Base-by-base conservation (phyloP, 768 basidiomycete genomes). In the Tylopilus felleus region DNA sequence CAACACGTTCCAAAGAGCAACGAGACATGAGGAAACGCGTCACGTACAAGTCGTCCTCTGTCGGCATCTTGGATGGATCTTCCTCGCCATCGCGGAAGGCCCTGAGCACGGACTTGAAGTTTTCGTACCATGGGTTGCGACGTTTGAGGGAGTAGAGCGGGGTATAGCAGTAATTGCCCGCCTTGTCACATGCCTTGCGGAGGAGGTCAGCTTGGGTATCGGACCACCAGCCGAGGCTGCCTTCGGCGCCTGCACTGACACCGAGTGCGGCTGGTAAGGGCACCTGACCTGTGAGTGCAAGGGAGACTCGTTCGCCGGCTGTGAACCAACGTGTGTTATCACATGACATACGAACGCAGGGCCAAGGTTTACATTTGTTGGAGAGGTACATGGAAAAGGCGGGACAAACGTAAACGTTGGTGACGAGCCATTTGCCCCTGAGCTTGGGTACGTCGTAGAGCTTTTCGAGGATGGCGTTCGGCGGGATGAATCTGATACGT, bases 321-420 rank as follows among this genome's bases (percentile, higher is more conserved):
- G 40, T 21, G 44, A 10, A 17, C 2, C 17, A 12, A n/a, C 29
- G 16, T 14, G 28, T 0, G 36, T 60, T 43, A 50, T 16, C 35
- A n/a, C 5, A 36, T 5, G 38, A n/a, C 21, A 22, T 2, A 21
- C 9, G 28, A 7, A 5, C 1, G 46, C 21, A 5, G 2, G n/a
- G n/a, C 7, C 6, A 16, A 13, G 19, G 9, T n/a, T 31, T 29
- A 65, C 63, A 53, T 40, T 65, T 71, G 47, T 68, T 56, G 28
- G 68, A 69, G 27, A 71, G 57, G 19, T 70, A 75, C 64, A 72
- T 64, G 45, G 63, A 66, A 23, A 60, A 66, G 1, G 73, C 74
- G 12, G 71, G 72, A 45, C 71, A 75, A 5, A 56, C 12, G 47
- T 73, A 55, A 0, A 60, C 29, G 50, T 56, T 62, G 0, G 74